Evolutionary conservation across 1,284 basidiomycete species (phyloP).

Genomic region (Sanghuangporus baumii): DNA sequence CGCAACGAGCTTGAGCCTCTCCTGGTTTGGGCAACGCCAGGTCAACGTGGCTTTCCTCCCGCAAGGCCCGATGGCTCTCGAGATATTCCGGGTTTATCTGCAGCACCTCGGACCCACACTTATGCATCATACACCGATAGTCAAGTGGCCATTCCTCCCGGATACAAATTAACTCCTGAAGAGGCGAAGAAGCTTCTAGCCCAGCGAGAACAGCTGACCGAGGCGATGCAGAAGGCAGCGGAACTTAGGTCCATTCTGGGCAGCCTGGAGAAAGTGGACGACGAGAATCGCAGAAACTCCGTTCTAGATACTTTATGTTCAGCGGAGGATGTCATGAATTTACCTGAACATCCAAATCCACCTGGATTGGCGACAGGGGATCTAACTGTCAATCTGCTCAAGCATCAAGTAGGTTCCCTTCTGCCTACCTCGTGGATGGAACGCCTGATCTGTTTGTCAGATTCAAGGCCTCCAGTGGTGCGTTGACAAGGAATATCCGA

Average conservation of each 20-base stretch:
- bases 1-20: slow-evolving; percentile 56
- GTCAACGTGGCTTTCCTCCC: slow-evolving; percentile 47
- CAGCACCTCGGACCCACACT: slow-evolving; percentile 16
- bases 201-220: slow-evolving; percentile 35
- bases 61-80: slow-evolving; percentile 23
- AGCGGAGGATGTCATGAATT: slow-evolving; percentile 60
- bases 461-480: slow-evolving; percentile 78
- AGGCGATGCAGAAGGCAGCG: slow-evolving; percentile 47
- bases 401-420: slow-evolving; percentile 58
- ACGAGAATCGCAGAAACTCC: slow-evolving; percentile 66
- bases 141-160: slow-evolving; percentile 20
- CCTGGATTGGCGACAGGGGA: slow-evolving; percentile 62
- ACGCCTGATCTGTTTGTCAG: slow-evolving; percentile 30
- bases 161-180: slow-evolving; percentile 21
- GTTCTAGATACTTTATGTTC: slow-evolving; percentile 64
- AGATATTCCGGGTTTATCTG: slow-evolving; percentile 23
- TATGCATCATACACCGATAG: slow-evolving; percentile 19
- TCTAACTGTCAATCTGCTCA: slow-evolving; percentile 65
- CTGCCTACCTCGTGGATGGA: slow-evolving; percentile 11
- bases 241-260: slow-evolving; percentile 63
- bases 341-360: slow-evolving; percentile 62
- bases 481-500: slow-evolving; percentile 68
- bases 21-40: slow-evolving; percentile 71
- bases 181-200: slow-evolving; percentile 35
- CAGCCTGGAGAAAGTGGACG: slow-evolving; percentile 69